Evolutionary conservation across 495 filamentous ascomycete genomes (phyloP).

Genomic region (Tuber aestivum): DNA sequence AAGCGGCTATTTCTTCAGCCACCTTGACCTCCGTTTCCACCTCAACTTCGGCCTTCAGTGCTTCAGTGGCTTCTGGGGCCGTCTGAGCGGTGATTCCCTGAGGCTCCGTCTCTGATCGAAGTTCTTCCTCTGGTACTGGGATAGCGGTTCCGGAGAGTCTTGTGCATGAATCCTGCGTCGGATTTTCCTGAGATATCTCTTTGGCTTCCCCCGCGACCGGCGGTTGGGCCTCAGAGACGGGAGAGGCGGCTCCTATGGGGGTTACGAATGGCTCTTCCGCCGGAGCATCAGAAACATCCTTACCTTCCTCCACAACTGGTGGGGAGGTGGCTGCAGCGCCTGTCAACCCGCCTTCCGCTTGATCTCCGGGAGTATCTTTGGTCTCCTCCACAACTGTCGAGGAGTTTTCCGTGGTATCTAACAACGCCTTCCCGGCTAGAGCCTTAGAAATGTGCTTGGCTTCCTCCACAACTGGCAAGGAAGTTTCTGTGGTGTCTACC

Average conservation of each 20-base stretch:
- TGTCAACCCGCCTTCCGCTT: not conserved
- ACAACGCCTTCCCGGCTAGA: too few species aligned
- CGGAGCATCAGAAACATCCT: not conserved
- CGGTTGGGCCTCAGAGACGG: not conserved
- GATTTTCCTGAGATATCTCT: not conserved
- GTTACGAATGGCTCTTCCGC: not conserved
- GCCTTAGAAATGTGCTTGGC: too few species aligned
- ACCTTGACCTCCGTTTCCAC: not conserved
- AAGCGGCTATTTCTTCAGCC: not conserved
- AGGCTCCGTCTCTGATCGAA: not conserved
- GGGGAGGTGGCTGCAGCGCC: not conserved
- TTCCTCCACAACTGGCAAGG: too few species aligned
- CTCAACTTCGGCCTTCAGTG: not conserved
- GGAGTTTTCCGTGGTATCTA: too few species aligned
- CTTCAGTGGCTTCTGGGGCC: not conserved
- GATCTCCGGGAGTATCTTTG: too few species aligned
- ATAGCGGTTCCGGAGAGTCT: not conserved
- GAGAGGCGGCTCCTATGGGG: not conserved
- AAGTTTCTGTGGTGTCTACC: too few species aligned
- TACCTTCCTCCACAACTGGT: not conserved
- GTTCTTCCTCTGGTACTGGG: not conserved
- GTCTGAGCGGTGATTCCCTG: not conserved
- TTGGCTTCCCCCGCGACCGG: not conserved
- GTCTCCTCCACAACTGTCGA: too few species aligned
- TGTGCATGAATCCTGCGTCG: not conserved